A percentile compares a stretch with the other conserved stretches of the same genome.
These are phyloP conservation scores for Fraxinus anomala DNA, from an alignment of 257 asterid genomes.

Conservation along the genomic window DNA sequence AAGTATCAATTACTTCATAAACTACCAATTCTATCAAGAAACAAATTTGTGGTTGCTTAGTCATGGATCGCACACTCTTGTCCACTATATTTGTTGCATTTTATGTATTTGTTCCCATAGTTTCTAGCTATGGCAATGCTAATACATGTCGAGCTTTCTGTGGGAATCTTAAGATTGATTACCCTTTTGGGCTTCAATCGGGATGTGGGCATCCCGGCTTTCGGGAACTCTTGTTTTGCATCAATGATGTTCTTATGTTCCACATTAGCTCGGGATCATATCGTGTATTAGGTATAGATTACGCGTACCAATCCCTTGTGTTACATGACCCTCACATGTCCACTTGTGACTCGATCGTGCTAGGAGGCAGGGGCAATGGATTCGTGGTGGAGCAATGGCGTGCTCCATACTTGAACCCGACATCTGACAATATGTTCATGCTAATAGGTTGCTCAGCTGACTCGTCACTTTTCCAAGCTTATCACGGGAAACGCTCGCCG, in stretches of 20 bases:
- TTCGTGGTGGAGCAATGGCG: slow-evolving; percentile 83
- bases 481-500: slow-evolving; percentile 64
- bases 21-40: slow-evolving; percentile 1
- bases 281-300: slow-evolving; percentile 83
- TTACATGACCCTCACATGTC: slow-evolving; percentile 95
- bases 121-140: slow-evolving; percentile 38
- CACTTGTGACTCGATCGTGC: slow-evolving; percentile 62
- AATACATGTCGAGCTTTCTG: slow-evolving; percentile 76
- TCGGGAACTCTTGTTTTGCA: slow-evolving; percentile 80
- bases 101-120: slow-evolving; percentile 26
- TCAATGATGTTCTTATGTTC: slow-evolving; percentile 81
- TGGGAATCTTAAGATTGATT: slow-evolving; percentile 77
- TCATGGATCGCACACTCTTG: slow-evolving; percentile 47
- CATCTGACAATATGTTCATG: slow-evolving; percentile 80
- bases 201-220: slow-evolving; percentile 93
- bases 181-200: slow-evolving; percentile 69
- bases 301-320: slow-evolving; percentile 69
- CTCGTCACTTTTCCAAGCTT: slow-evolving; percentile 72
- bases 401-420: slow-evolving; percentile 59
- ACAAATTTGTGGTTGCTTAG: slow-evolving; percentile 18
- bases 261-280: slow-evolving; percentile 89
- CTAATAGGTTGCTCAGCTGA: slow-evolving; percentile 69
- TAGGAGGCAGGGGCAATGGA: slow-evolving; percentile 86
- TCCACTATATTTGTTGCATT: slow-evolving; percentile 25
- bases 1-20: slow-evolving; percentile 49